Evolutionary conservation across 2,329 filamentous ascomycete genomes (phyloP).

Genomic region (Aspergillus thermomutatus): DNA sequence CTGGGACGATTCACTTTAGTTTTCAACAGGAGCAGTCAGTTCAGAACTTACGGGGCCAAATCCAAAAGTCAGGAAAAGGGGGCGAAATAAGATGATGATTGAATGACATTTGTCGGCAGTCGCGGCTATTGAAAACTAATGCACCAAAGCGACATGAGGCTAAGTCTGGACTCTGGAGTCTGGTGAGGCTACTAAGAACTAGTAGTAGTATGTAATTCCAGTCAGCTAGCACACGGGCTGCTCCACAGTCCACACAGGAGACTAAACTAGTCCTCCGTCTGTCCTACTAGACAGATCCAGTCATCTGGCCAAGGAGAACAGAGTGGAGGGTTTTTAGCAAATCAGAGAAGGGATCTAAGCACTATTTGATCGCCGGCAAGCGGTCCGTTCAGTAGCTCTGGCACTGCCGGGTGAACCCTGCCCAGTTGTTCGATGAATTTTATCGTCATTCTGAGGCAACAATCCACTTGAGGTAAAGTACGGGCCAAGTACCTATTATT

Average conservation of each 20-base stretch:
- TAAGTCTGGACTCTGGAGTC: no score
- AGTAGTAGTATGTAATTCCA: not conserved
- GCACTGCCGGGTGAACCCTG: conserved; percentile 10
- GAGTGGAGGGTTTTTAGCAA: conserved; percentile 1
- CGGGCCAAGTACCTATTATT: no score
- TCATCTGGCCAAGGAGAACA: not conserved
- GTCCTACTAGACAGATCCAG: not conserved
- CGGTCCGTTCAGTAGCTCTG: conserved; percentile 19
- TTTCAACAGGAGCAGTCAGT: not conserved
- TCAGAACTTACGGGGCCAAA: not conserved
- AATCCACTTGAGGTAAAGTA: not conserved
- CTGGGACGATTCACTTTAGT: not conserved
- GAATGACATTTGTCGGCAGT: conserved; percentile 19
- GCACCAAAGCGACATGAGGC: not conserved
- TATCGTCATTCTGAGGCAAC: not conserved
- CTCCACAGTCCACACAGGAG: not conserved
- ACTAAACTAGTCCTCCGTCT: not conserved
- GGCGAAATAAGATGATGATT: not conserved
- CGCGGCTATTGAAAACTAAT: conserved; percentile 18
- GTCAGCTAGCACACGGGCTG: not conserved
- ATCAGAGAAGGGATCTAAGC: conserved; percentile 4
- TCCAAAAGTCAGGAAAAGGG: not conserved
- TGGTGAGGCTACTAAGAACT: not conserved
- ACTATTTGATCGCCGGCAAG: conserved; percentile 17
- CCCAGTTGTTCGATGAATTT: not conserved